Conservation (phyloP, 1,139 yeast species). For the Taiozyma sp. region DNA sequence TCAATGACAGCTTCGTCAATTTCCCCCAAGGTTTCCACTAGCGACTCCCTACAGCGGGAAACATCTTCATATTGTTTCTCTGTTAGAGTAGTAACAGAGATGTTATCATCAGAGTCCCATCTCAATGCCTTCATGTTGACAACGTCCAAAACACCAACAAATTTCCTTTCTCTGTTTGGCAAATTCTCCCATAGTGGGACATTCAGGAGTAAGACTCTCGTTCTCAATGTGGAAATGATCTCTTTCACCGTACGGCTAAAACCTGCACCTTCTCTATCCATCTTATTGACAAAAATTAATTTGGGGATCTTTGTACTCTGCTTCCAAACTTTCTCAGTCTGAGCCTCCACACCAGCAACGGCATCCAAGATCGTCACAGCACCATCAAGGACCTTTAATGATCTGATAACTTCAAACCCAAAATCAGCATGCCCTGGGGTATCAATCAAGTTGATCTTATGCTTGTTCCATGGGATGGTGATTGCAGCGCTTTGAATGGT, state of each 20-base stretch:
- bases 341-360: slow-evolving; percentile 98
- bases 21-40: slow-evolving; percentile 82
- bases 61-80: slow-evolving; percentile 44
- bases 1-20: slow-evolving; percentile 75
- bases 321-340: slow-evolving; percentile 95
- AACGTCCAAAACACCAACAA: slow-evolving; percentile 83
- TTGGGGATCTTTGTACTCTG: slow-evolving; percentile 78
- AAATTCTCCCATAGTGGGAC: slow-evolving; percentile 62
- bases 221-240: slow-evolving; percentile 70
- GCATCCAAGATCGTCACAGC: slow-evolving; percentile 91
- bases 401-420: slow-evolving; percentile 88
- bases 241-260: slow-evolving; percentile 87
- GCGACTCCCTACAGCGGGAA: slow-evolving; percentile 58
- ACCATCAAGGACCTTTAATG: slow-evolving; percentile 88
- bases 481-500: slow-evolving; percentile 97
- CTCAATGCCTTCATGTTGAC: slow-evolving; percentile 58
- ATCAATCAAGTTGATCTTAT: slow-evolving; percentile 81
- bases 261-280: slow-evolving; percentile 97
- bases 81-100: slow-evolving; percentile 43
- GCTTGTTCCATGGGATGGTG: slow-evolving; percentile 78
- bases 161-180: slow-evolving; percentile 39
- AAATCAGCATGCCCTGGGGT: slow-evolving; percentile 99
- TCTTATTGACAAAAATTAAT: slow-evolving; percentile 80
- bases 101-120: slow-evolving; percentile 63
- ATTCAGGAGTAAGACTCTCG: slow-evolving; percentile 70